Conservation (phyloP, 805 yeast species). For the Tetrapisispora nanseiensis region DNA sequence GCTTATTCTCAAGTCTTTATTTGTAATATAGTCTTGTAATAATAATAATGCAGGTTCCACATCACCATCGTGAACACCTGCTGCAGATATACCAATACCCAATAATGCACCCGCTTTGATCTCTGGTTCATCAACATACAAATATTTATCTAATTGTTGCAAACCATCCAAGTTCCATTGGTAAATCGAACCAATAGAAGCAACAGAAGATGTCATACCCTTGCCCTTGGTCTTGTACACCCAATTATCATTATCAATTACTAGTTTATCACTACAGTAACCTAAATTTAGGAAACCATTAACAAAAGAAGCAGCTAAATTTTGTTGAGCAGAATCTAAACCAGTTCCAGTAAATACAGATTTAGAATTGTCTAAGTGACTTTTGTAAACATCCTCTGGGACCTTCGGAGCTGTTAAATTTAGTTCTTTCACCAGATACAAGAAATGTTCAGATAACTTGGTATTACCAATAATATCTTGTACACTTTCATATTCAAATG, state of each 20-base stretch:
- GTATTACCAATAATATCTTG: conserved; percentile 80
- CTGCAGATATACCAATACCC: conserved; percentile 87
- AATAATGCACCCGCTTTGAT: conserved; percentile 93
- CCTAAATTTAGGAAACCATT: conserved; percentile 89
- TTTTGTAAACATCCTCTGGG: conserved; percentile 90
- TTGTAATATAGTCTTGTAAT: conserved; percentile 71
- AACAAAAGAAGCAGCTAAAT: conserved; percentile 88
- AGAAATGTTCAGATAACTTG: conserved; percentile 66
- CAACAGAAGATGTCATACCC: conserved; percentile 88
- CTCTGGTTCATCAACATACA: conserved; percentile 77
- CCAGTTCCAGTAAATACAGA: conserved; percentile 42
- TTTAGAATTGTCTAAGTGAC: conserved; percentile 70
- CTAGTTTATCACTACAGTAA: conserved; percentile 72
- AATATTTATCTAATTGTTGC: conserved; percentile 78
- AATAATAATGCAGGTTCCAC: conserved; percentile 85
- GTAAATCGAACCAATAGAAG: conserved; percentile 79
- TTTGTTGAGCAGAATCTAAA: conserved; percentile 88
- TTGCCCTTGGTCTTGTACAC: conserved; percentile 84
- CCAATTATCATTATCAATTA: conserved; percentile 76
- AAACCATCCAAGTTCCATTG: conserved; percentile 93
- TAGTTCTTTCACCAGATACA: conserved; percentile 74
- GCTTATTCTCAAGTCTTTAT: conserved; percentile 51
- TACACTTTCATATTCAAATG: conserved; percentile 64
- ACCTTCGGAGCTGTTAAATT: conserved; percentile 82
- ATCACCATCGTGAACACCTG: conserved; percentile 85